These are phyloP conservation scores for Imleria badia DNA, from an alignment of 768 basidiomycete species.

Conservation along the genomic window DNA sequence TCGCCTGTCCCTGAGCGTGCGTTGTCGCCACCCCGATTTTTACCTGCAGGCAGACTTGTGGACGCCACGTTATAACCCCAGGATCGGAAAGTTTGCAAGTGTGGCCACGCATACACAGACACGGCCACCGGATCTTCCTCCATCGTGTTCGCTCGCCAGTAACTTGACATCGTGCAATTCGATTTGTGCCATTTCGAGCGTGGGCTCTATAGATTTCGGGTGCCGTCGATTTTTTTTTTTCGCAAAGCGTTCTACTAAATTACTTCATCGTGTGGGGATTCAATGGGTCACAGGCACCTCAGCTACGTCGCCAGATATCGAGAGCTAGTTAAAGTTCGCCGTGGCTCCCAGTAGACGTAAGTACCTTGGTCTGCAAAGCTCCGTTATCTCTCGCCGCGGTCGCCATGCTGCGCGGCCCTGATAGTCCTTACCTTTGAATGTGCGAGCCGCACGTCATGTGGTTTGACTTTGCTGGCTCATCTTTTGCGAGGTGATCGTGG, in stretches of 20 bases:
- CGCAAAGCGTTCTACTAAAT: slow-evolving; percentile 1
- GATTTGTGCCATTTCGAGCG: slow-evolving; percentile 5
- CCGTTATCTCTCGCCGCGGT: neutral
- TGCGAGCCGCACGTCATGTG: neutral
- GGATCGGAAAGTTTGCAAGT: slow-evolving; percentile 2
- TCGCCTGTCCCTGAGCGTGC: slow-evolving; percentile 16
- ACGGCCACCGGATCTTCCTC: slow-evolving; percentile 25
- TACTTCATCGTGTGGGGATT: slow-evolving; percentile 13
- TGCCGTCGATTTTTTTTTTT: too few species aligned
- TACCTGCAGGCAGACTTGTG: slow-evolving; percentile 29
- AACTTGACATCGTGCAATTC: slow-evolving; percentile 13
- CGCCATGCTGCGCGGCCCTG: neutral
- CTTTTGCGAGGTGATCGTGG: neutral
- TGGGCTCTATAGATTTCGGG: neutral
- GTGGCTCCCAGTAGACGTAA: slow-evolving; percentile 7
- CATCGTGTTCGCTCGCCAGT: slow-evolving; percentile 20
- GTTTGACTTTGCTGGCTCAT: neutral
- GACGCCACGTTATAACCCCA: slow-evolving; percentile 14
- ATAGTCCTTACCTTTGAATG: neutral
- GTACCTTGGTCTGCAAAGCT: neutral
- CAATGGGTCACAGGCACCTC: neutral
- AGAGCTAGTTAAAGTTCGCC: neutral
- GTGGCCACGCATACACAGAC: slow-evolving; percentile 6
- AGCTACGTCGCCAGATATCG: neutral
- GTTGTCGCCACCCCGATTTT: slow-evolving; percentile 7